A percentile compares a stretch with the other conserved stretches of the same genome.
Evolutionary conservation across 1,284 basidiomycete genomes (phyloP).

Genomic region (Cryptococcus amylolentus): DNA sequence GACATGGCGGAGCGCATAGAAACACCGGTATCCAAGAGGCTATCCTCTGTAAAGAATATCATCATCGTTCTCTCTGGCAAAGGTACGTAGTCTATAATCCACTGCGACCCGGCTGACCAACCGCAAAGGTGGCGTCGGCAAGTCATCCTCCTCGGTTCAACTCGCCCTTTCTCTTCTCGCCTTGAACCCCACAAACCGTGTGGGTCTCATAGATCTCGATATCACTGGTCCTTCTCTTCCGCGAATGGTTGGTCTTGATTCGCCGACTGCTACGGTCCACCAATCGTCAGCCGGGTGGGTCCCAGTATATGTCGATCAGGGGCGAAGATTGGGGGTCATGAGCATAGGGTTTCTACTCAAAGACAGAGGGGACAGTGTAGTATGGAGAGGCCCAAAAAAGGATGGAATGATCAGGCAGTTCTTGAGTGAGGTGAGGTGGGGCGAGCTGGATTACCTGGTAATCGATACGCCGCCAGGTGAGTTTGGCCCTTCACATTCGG

Average conservation of each 20-base stretch:
- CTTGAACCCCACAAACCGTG: constrained; percentile 58
- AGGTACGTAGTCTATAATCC: constrained; percentile 31
- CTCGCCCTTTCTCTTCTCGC: constrained; percentile 81
- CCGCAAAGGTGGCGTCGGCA: constrained; percentile 80
- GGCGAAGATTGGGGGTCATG: constrained; percentile 82
- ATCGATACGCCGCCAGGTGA: constrained; percentile 95
- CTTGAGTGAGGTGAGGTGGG: constrained; percentile 93
- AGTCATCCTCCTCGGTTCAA: constrained; percentile 91
- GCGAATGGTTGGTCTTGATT: constrained; percentile 92
- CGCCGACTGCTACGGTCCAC: constrained; percentile 61
- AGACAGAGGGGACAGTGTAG: constrained; percentile 84
- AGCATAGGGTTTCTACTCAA: constrained; percentile 92
- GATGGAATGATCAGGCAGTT: constrained; percentile 99
- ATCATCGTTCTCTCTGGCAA: constrained; percentile 94
- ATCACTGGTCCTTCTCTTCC: constrained; percentile 96
- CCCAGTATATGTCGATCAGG: constrained; percentile 85
- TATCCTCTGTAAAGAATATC: constrained; percentile 74
- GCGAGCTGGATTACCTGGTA: constrained; percentile 90
- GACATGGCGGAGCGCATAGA: constrained; percentile 39
- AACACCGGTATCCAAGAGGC: constrained; percentile 60
- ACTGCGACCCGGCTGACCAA: not conserved
- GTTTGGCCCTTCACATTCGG: constrained; percentile 28
- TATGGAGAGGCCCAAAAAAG: constrained; percentile 99
- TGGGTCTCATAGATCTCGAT: constrained; percentile 93
- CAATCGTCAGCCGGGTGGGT: constrained; percentile 97